A percentile compares a stretch with the other conserved stretches of the same genome.
Evolutionary conservation across 345 rosid genomes (phyloP).

Genomic region (Eucalyptus fibrosa): DNA sequence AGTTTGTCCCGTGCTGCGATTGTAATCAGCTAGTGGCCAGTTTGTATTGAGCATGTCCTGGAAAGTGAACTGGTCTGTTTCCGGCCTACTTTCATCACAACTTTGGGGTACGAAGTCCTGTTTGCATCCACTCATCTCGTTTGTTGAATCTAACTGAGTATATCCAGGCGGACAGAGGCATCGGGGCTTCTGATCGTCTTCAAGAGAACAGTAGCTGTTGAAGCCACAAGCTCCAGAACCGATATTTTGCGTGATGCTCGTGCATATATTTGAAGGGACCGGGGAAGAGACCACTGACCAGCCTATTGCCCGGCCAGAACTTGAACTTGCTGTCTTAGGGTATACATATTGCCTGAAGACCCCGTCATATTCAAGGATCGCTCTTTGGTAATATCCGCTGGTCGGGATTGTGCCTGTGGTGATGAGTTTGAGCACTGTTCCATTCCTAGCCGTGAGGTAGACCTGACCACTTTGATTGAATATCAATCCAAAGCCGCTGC

Average conservation of each 20-base stretch:
- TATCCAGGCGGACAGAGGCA: no score
- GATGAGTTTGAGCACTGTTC: not conserved
- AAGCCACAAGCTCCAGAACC: slow-evolving; percentile 43
- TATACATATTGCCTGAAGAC: no score
- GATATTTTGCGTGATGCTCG: not conserved
- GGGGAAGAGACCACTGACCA: slow-evolving; percentile 1
- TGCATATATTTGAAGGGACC: slow-evolving; percentile 27
- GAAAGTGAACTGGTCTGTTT: no score
- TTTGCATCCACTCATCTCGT: no score
- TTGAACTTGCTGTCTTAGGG: no score
- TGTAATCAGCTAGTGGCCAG: slow-evolving; percentile 24
- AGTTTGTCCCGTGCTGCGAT: not conserved
- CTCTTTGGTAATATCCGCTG: no score
- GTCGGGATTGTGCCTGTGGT: accelerated
- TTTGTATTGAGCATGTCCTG: not conserved
- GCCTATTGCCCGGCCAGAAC: no score
- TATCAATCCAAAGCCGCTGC: slow-evolving; percentile 1
- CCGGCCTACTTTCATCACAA: no score
- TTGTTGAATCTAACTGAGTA: no score
- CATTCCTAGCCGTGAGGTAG: slow-evolving; percentile 4
- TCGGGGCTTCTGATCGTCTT: no score
- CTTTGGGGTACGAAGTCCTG: no score
- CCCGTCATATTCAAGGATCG: no score
- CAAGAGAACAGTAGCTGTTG: slow-evolving; percentile 27
- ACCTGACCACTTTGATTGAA: slow-evolving; percentile 39